Conservation (phyloP, 163 green algal species). For the Volvox carteri region DNA sequence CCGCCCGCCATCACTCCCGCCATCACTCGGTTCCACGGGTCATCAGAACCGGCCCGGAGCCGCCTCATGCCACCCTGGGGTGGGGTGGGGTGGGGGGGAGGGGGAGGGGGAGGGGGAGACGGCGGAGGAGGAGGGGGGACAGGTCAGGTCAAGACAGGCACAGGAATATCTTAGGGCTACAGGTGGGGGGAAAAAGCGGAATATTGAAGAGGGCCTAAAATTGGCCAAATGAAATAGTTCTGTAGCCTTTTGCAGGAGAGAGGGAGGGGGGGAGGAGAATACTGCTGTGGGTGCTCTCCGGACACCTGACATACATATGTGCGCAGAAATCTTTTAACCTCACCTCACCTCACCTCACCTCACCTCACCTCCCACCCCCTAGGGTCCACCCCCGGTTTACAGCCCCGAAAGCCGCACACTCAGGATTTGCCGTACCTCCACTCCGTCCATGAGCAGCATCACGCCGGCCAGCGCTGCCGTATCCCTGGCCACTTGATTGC, state of each 20-base stretch:
- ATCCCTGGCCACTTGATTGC: constrained; percentile 13
- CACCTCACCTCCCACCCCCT: background rate
- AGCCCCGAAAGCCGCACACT: too few relatives aligned
- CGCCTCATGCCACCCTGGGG: constrained; percentile 1
- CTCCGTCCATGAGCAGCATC: constrained; percentile 59
- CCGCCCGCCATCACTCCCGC: constrained; percentile 55
- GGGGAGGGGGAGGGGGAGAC: background rate
- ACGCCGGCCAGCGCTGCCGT: constrained; percentile 43
- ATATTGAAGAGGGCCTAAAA: too few relatives aligned
- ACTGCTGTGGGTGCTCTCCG: too few relatives aligned
- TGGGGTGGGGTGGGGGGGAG: background rate
- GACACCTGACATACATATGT: background rate
- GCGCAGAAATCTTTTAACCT: too few relatives aligned
- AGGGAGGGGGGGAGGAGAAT: too few relatives aligned
- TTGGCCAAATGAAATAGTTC: too few relatives aligned
- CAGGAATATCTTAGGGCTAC: too few relatives aligned
- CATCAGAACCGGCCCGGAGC: constrained; percentile 19
- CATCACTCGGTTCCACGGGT: constrained; percentile 59
- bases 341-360: background rate
- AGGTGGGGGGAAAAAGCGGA: too few relatives aligned
- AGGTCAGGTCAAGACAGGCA: too few relatives aligned
- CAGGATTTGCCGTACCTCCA: constrained; percentile 59
- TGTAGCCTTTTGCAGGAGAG: too few relatives aligned
- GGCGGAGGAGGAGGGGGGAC: background rate
- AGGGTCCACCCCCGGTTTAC: too few relatives aligned